Evolutionary conservation across 2,329 filamentous ascomycete species (phyloP).

Genomic region (Myriosclerotinia duriaeana): DNA sequence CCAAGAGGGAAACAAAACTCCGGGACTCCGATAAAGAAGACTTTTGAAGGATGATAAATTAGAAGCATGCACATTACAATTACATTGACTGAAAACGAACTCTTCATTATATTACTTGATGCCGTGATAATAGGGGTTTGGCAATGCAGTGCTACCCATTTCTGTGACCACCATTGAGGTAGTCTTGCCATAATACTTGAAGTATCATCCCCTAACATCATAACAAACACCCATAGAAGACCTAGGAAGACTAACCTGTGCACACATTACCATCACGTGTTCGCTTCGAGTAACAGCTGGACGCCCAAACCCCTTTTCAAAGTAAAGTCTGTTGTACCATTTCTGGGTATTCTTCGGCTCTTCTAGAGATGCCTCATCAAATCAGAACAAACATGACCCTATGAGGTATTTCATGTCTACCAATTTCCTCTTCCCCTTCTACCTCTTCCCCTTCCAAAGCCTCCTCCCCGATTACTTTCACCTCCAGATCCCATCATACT

Average conservation of each 20-base stretch:
- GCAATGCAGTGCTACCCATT: not conserved
- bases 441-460: slow-evolving; percentile 40
- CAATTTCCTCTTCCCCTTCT: slow-evolving; percentile 36
- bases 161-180: not conserved
- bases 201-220: not conserved
- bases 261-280: slow-evolving; percentile 3
- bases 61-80: not conserved
- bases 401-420: slow-evolving; percentile 24
- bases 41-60: not conserved
- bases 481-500: slow-evolving; percentile 31
- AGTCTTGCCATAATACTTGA: not conserved
- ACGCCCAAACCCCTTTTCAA: slow-evolving; percentile 12
- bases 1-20: not conserved
- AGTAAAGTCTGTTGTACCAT: slow-evolving; percentile 4
- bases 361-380: not conserved
- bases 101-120: not conserved
- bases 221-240: not conserved
- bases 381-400: slow-evolving; percentile 7
- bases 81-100: not conserved
- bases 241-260: not conserved
- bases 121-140: not conserved
- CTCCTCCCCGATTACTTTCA: slow-evolving; percentile 38
- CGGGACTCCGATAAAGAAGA: not conserved
- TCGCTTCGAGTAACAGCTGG: slow-evolving; percentile 9
- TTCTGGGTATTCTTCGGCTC: slow-evolving; percentile 16